Conservation (phyloP, 768 basidiomycete genomes). For the Tylopilus subfusipes region DNA sequence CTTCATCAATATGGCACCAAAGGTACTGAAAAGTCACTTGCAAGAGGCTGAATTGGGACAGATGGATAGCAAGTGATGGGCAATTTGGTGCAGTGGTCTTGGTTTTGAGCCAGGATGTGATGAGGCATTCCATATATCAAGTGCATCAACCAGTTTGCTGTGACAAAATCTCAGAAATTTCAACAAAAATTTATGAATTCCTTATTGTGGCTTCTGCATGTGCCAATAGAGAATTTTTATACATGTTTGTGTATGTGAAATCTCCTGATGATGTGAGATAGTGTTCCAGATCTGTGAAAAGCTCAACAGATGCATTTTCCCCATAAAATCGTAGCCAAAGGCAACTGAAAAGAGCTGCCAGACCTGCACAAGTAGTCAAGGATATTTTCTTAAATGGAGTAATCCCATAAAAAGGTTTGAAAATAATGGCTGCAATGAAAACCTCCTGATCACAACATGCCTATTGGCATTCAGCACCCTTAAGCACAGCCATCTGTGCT, state of each 20-base stretch:
- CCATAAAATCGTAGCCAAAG: background rate
- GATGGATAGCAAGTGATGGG: background rate
- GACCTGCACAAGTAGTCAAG: background rate
- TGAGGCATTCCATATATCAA: background rate
- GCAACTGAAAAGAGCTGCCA: background rate
- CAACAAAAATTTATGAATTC: background rate
- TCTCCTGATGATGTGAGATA: background rate
- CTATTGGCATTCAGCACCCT: background rate
- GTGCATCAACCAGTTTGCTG: background rate
- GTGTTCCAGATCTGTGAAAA: background rate
- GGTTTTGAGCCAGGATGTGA: background rate
- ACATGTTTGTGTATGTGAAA: background rate
- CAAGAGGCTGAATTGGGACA: background rate
- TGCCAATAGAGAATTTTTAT: background rate
- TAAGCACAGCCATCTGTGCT: background rate
- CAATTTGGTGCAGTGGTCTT: background rate
- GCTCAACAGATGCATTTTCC: background rate
- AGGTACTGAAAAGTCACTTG: background rate
- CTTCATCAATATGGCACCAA: background rate
- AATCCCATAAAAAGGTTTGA: background rate
- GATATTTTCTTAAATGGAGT: background rate
- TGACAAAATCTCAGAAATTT: background rate
- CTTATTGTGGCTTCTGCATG: background rate
- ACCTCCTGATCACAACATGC: background rate
- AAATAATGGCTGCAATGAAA: background rate